Evolutionary conservation across 192 early-diverging fungal species (phyloP).

Genomic region (Podila epicladia): DNA sequence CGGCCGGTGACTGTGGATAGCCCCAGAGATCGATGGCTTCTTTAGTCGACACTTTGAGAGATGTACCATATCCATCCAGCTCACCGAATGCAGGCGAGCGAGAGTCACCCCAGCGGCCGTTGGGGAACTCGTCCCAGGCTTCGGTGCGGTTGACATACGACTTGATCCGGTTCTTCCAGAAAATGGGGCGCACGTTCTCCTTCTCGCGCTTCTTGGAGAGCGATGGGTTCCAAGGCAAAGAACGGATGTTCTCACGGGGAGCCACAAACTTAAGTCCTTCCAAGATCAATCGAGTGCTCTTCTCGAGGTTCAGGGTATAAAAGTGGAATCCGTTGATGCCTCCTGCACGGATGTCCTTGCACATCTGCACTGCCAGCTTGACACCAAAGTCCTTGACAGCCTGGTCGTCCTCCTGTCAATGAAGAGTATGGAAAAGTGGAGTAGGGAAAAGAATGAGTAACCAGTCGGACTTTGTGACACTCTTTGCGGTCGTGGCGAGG

Average conservation of each 20-base stretch:
- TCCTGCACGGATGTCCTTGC: conserved; percentile 57
- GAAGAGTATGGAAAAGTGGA: no score
- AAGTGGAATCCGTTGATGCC: conserved; percentile 82
- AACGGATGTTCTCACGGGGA: conserved; percentile 63
- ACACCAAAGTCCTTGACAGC: conserved; percentile 94
- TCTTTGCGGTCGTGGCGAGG: no score
- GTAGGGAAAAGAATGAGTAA: no score
- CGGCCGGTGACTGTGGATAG: conserved; percentile 64
- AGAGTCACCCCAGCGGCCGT: conserved; percentile 85
- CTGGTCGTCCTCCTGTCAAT: conserved; percentile 78
- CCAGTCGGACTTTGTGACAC: no score
- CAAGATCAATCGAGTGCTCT: conserved; percentile 80
- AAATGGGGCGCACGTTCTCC: conserved; percentile 96
- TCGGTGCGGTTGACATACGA: conserved; percentile 88
- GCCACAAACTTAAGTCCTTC: conserved; percentile 74
- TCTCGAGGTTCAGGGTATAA: conserved; percentile 92
- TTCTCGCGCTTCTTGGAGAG: conserved; percentile 72
- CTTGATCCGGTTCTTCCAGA: conserved; percentile 94
- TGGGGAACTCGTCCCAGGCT: conserved; percentile 91
- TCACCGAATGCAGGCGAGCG: conserved; percentile 49
- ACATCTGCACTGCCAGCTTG: conserved; percentile 75
- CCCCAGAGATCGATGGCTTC: conserved; percentile 82
- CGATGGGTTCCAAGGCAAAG: conserved; percentile 53
- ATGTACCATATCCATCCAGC: conserved; percentile 73
- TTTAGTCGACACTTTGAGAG: conserved; percentile 68